Conservation (phyloP, 176 grass and related monocot genomes). For the Phyllostachys edulis region DNA sequence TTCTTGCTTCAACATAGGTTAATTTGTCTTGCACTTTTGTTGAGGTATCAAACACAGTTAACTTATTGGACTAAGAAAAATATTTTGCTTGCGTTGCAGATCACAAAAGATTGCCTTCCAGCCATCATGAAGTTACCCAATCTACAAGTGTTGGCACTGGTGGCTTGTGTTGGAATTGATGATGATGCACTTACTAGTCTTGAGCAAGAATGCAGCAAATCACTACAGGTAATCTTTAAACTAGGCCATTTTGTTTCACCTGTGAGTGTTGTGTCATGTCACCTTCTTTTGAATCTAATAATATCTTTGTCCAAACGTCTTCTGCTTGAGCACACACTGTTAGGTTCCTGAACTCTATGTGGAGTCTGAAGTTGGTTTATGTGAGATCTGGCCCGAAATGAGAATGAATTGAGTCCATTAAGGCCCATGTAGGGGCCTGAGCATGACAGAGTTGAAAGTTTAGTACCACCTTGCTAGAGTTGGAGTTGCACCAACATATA, state of each 20-base stretch:
- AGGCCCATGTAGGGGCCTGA: too few species aligned
- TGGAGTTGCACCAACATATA: too few species aligned
- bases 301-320: not conserved
- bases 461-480: too few species aligned
- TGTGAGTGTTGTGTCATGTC: not conserved
- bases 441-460: too few species aligned
- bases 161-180: constrained; percentile 64
- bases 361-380: not conserved
- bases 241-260: too few species aligned
- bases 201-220: constrained; percentile 61
- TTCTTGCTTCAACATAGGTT: constrained; percentile 16
- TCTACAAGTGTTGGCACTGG: constrained; percentile 59
- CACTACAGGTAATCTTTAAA: constrained; percentile 52
- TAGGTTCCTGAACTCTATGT: not conserved
- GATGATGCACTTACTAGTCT: constrained; percentile 53
- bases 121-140: constrained; percentile 60
- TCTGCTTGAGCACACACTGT: not conserved
- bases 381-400: too few species aligned
- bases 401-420: too few species aligned
- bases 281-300: too few species aligned
- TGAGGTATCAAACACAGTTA: not conserved
- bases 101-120: constrained; percentile 60
- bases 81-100: constrained; percentile 39
- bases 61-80: constrained; percentile 17
- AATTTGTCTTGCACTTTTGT: not conserved